Evolutionary conservation across 352 stramenopile genomes (phyloP).

Genomic region (Globisporangium middletonii): DNA sequence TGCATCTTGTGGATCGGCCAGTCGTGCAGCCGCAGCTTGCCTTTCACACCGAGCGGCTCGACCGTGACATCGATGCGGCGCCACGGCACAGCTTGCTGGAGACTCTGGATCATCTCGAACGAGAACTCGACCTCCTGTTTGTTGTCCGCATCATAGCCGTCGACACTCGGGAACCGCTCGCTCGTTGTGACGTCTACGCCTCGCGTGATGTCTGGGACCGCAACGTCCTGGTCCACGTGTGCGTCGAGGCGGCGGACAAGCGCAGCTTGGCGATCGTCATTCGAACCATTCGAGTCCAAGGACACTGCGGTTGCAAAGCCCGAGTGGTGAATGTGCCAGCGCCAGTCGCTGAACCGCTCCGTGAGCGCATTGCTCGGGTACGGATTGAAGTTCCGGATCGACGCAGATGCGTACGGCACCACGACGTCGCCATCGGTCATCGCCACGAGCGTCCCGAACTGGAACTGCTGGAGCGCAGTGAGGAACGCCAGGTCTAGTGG

Average conservation of each 20-base stretch:
- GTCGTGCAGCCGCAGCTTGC: conserved; percentile 70
- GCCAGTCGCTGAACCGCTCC: conserved; percentile 51
- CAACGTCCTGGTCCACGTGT: conserved; percentile 37
- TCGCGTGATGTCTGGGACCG: conserved; percentile 13
- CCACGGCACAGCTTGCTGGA: conserved; percentile 50
- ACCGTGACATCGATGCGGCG: conserved; percentile 64
- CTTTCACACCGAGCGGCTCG: conserved; percentile 52
- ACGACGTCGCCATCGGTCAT: conserved; percentile 75
- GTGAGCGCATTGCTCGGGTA: conserved; percentile 50
- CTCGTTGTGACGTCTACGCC: conserved; percentile 8
- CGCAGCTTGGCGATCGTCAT: conserved; percentile 2
- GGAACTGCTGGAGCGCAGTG: conserved; percentile 45
- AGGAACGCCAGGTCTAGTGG: conserved; percentile 41
- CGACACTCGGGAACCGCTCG: conserved; percentile 40
- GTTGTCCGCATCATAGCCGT: conserved; percentile 62
- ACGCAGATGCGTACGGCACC: conserved; percentile 65
- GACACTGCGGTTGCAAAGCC: conserved; percentile 28
- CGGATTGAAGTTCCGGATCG: conserved; percentile 64
- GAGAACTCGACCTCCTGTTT: conserved; percentile 78
- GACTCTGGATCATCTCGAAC: conserved; percentile 46
- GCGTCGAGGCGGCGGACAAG: conserved; percentile 33
- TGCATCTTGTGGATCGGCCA: conserved; percentile 81
- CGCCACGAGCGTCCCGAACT: conserved; percentile 55
- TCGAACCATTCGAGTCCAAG: neutral
- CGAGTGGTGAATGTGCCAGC: conserved; percentile 66